Conservation (phyloP, 176 grass and related monocot genomes). For the Aegilops tauschii region DNA sequence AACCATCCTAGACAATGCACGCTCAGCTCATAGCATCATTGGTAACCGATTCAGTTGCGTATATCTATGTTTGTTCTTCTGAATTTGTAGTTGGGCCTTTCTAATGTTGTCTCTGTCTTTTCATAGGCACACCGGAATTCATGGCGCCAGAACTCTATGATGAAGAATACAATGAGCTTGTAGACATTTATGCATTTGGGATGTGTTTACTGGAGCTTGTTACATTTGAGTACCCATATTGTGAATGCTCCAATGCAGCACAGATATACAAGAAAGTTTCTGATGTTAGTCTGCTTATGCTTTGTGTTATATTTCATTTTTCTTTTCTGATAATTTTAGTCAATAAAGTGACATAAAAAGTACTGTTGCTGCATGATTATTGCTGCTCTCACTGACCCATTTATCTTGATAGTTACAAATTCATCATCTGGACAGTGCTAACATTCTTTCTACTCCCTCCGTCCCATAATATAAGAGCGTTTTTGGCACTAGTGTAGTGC, state of each 20-base stretch:
- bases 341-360: background rate
- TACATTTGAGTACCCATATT: constrained; percentile 80
- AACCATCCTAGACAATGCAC: constrained; percentile 65
- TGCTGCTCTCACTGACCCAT: background rate
- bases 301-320: background rate
- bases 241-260: constrained; percentile 78
- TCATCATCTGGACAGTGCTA: background rate
- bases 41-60: constrained; percentile 35
- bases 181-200: constrained; percentile 80
- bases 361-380: background rate
- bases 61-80: background rate
- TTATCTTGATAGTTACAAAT: background rate
- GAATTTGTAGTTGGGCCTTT: background rate
- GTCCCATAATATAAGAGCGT: too few species aligned
- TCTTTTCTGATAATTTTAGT: background rate
- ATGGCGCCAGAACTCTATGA: constrained; percentile 87
- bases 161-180: constrained; percentile 79
- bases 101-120: constrained; percentile 4
- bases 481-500: too few species aligned
- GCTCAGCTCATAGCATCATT: constrained; percentile 75
- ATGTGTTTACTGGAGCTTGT: constrained; percentile 89
- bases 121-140: constrained; percentile 72
- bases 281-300: constrained; percentile 40
- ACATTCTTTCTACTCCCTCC: background rate
- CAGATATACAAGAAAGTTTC: constrained; percentile 83